A percentile compares a stretch with the other conserved stretches of the same genome.
phyloP scores from a whole-genome alignment of 345 rosid genomes.

The Eucalyptus tenuipes region DNA sequence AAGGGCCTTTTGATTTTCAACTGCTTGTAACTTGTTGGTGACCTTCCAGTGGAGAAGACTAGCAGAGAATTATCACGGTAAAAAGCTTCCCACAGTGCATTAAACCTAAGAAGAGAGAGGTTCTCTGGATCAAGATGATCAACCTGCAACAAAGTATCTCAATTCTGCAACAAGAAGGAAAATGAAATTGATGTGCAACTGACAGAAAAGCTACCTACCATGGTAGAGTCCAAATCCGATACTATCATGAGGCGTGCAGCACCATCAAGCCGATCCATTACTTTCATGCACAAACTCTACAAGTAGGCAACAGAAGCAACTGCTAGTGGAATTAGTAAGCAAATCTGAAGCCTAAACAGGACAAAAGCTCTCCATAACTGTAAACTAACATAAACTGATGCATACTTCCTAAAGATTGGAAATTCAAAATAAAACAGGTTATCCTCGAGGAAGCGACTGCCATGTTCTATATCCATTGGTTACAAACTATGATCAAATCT shows the following conservation, averaged over 20 bases:
- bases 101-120: constrained; percentile 60
- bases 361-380: neutral
- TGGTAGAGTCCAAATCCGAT: constrained; percentile 77
- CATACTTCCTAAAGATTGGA: neutral
- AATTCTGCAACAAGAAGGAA: neutral
- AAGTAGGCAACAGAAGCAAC: neutral
- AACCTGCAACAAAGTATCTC: constrained; percentile 23
- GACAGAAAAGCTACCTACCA: constrained; percentile 21
- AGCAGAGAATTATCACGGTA: constrained; percentile 67
- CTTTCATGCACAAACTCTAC: neutral
- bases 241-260: constrained; percentile 72
- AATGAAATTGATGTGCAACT: neutral
- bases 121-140: constrained; percentile 70
- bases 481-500: neutral
- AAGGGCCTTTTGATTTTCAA: constrained; percentile 57
- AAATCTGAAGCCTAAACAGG: neutral
- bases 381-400: neutral
- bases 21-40: constrained; percentile 36
- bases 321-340: neutral
- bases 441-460: neutral
- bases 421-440: neutral
- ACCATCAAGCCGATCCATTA: constrained; percentile 48
- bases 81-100: constrained; percentile 77
- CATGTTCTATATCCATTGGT: neutral
- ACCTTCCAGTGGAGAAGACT: constrained; percentile 79